Evolutionary conservation across 176 grass and related monocot species (phyloP).

Genomic region (Phyllostachys edulis): DNA sequence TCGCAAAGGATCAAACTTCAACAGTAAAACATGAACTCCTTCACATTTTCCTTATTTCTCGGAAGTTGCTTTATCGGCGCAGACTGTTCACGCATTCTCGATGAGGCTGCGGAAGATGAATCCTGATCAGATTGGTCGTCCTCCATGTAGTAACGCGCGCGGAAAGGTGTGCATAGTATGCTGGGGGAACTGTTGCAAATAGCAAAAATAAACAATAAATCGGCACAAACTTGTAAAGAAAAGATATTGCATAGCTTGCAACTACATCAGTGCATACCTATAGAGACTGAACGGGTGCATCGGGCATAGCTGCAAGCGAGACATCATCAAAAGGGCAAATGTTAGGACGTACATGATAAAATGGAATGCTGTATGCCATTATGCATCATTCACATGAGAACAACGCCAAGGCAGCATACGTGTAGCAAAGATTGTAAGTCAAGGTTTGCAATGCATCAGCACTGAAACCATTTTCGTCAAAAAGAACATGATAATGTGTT

Average conservation of each 20-base stretch:
- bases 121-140: constrained; percentile 43
- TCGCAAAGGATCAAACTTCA: constrained; percentile 17
- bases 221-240: not conserved
- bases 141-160: constrained; percentile 61
- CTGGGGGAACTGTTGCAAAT: constrained; percentile 62
- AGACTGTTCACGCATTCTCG: not conserved
- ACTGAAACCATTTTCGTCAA: constrained; percentile 68
- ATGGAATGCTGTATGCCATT: not conserved
- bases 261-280: constrained; percentile 40
- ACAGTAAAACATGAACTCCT: constrained; percentile 81
- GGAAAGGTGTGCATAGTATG: constrained; percentile 75
- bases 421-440: constrained; percentile 87
- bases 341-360: not conserved
- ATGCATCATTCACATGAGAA: not conserved
- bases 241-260: not conserved
- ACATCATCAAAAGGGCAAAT: not conserved
- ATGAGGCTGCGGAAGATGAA: not conserved
- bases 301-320: constrained; percentile 53
- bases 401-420: constrained; percentile 3
- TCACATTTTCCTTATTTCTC: constrained; percentile 51
- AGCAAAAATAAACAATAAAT: not conserved
- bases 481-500: constrained; percentile 81
- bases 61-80: constrained; percentile 45
- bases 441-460: constrained; percentile 70
- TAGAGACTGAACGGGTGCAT: constrained; percentile 81